A percentile compares a stretch with the other conserved stretches of the same genome.
phyloP scores from a whole-genome alignment of 2,329 filamentous ascomycete genomes.

The Exserohilum rostratum region DNA sequence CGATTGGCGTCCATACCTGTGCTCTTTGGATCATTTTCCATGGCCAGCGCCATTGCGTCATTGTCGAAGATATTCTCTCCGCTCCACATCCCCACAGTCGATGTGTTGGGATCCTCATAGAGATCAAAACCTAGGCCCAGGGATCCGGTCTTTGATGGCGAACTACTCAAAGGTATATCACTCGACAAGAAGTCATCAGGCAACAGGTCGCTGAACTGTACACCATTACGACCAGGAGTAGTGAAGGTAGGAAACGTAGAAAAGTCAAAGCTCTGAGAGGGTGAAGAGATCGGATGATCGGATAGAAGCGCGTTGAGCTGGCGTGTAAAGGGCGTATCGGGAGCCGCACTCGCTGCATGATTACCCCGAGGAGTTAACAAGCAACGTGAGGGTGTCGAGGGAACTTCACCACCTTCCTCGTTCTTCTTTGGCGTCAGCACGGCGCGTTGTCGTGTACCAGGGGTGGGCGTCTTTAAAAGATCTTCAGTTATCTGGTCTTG shows the following conservation, averaged over 20 bases:
- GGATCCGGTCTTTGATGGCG: conserved; percentile 34
- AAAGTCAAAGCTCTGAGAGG: conserved; percentile 40
- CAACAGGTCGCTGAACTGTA: conserved; percentile 37
- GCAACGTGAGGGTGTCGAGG: conserved; percentile 42
- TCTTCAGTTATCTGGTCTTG: conserved; percentile 62
- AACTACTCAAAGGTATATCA: conserved; percentile 47
- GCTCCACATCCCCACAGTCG: conserved; percentile 42
- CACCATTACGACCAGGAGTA: conserved; percentile 32
- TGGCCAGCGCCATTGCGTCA: conserved; percentile 33
- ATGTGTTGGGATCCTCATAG: conserved; percentile 47
- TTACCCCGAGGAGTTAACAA: conserved; percentile 46
- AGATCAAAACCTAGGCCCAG: conserved; percentile 40
- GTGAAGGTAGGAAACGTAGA: conserved; percentile 45
- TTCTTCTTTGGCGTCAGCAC: conserved; percentile 43
- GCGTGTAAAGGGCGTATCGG: conserved; percentile 64
- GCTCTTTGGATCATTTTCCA: conserved; percentile 17
- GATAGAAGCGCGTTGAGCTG: conserved; percentile 68
- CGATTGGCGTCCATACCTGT: conserved; percentile 10
- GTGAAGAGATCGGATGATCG: conserved; percentile 38
- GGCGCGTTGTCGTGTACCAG: conserved; percentile 45
- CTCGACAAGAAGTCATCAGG: conserved; percentile 44
- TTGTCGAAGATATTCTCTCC: conserved; percentile 43
- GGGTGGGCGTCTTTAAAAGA: conserved; percentile 55
- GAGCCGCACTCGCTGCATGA: conserved; percentile 37
- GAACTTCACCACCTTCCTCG: conserved; percentile 23